Evolutionary conservation across 495 filamentous ascomycete genomes (phyloP), one percentile per base, ranked within the genome.

Genomic region (Astrothelium macrocarpum): DNA sequence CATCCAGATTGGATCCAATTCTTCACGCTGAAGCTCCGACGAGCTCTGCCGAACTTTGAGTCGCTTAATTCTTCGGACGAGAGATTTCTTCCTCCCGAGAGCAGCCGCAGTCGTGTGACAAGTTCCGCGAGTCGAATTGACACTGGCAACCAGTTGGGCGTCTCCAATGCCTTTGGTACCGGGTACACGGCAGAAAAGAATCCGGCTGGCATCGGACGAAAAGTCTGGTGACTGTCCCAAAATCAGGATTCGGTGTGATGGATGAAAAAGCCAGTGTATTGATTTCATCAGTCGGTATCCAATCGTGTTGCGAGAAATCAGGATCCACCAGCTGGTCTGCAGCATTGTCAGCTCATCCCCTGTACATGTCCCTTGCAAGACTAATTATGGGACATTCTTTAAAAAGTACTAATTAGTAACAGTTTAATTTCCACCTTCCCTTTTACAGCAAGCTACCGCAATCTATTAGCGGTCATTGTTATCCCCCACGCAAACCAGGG

Each of bases 141-240:
- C 49, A 11, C 16, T 2, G 20, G 23, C 49, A 20, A 56, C 49
- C 49, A 56, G 49, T 56, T 56, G 49, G 25, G 25, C 16, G 26
- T 20, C 16, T 16, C 11, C 49, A 26, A 56, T 29, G 16, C 11
- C 23, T 16, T 56, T 56, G 49, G 49, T 56, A 56, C 49, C 49
- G 49, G 49, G 25, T 56, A 56, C 49, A 56, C 49, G 49, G 49
- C 49, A 56, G 49, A 9, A 56, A 56, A 56, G 49, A 56, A 29
- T 56, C 49, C 12, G 49, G 20, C 49, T 29, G 43, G 49, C 23
- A 29, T 56, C 9, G 49, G 49, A 56, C 16, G 49, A 20, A 9
- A 11, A 9, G 49, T 56, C 49, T 56, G 20, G 49, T 56, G 49
- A 56, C 49, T 28, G 20, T 9, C 26, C 49, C 25, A 56, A 25